Evolutionary conservation across 352 stramenopile species (phyloP), one percentile per base, ranked within the genome.

Genomic region (Pythium graminicola): DNA sequence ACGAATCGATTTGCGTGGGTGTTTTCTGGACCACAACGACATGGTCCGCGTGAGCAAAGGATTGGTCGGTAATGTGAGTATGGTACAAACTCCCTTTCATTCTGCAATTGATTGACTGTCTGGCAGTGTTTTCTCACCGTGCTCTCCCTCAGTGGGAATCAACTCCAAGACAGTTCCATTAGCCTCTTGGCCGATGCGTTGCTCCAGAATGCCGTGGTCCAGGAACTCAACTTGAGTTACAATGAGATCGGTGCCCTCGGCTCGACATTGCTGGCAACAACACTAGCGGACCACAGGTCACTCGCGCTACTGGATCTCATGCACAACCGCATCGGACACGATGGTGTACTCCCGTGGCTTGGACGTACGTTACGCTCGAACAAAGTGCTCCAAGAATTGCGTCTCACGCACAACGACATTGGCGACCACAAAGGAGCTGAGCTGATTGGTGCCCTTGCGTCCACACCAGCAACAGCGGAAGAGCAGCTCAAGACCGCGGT

Each of bases 1-100:
- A n/a, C n/a, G n/a, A n/a, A n/a, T n/a, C n/a, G 80, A 90, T 41
- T 54, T 90, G 13, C 75, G 80, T 26, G 80, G 80, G 23, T 81
- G 75, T 32, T 66, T 72, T 28, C 31, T 87, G 13, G 62, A 74
- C 7, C 53, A 67, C 26, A 50, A 60, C n/a, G 65, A 70, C 20
- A 69, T 90, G 17, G 55, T 42, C 17, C 67, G 71, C 8, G 47
- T 85, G 11, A 75, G 65, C 33, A 60, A 43, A 46, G 70, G 64
- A 0, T 65, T 90, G 43, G 39, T 50, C 2, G 65, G 58, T 27
- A 87, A 90, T 58, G 76, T 87, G n/a, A 28, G 50, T 50, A 23
- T 1, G 17, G 13, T 10, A 8, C 4, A 3, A 29, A 7, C 9
- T 39, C 19, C 13, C 22, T 33, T 3, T 20, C 14, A 5, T 27